Conservation (phyloP, 495 filamentous ascomycete genomes). For the Trichoderma erinaceum region DNA sequence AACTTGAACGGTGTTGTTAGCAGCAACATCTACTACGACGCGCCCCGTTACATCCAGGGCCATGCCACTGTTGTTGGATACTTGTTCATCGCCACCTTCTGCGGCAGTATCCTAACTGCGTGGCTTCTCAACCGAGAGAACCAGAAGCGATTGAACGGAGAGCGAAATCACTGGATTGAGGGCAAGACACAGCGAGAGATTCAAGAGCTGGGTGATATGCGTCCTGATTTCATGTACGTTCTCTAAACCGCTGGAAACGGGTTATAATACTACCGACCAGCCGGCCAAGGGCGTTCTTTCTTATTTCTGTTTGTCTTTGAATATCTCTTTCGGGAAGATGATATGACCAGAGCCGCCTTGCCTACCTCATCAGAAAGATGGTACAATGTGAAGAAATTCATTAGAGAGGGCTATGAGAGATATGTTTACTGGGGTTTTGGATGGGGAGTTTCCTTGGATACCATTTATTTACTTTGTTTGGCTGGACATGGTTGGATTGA, state of each 20-base stretch:
- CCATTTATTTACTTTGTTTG: too few relatives aligned
- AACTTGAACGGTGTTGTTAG: slow-evolving; percentile 85
- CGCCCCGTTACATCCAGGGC: slow-evolving; percentile 40
- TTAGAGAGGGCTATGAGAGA: too few relatives aligned
- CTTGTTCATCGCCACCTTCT: slow-evolving; percentile 43
- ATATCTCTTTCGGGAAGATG: too few relatives aligned
- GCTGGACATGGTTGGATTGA: too few relatives aligned
- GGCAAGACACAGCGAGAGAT: slow-evolving; percentile 54
- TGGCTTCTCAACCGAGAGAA: slow-evolving; percentile 62
- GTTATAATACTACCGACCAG: too few relatives aligned
- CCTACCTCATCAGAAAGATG: too few relatives aligned
- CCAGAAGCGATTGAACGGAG: slow-evolving; percentile 50
- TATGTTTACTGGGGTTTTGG: too few relatives aligned
- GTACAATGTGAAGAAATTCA: too few relatives aligned
- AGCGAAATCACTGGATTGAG: slow-evolving; percentile 62
- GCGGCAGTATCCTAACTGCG: slow-evolving; percentile 56
- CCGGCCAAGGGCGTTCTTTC: too few relatives aligned
- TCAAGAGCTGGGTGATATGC: slow-evolving; percentile 59
- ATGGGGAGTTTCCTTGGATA: too few relatives aligned
- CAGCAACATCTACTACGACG: slow-evolving; percentile 58
- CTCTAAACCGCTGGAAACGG: slow-evolving; percentile 30
- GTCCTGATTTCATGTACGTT: slow-evolving; percentile 77
- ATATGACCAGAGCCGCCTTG: too few relatives aligned
- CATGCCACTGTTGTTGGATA: slow-evolving; percentile 44
- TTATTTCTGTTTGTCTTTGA: too few relatives aligned